phyloP scores from a whole-genome alignment of 371 early-diverging fungal species.

The Conidiobolus incongruus region DNA sequence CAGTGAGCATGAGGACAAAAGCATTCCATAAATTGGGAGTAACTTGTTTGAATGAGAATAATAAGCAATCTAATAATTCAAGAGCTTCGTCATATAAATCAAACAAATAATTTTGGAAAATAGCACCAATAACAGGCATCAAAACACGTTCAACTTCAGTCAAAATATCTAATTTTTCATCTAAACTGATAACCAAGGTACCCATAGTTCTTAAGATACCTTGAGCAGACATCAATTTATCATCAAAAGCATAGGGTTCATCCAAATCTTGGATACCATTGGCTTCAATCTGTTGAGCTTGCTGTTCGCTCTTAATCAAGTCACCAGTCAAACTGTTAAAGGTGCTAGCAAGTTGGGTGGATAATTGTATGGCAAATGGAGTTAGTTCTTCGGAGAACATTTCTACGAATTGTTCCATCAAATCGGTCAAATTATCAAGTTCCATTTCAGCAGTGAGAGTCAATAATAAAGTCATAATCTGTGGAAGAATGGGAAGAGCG shows the following conservation, averaged over 20 bases:
- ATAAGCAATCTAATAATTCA: constrained; percentile 68
- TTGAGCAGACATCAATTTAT: constrained; percentile 75
- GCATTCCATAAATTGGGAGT: constrained; percentile 66
- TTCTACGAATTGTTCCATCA: constrained; percentile 73
- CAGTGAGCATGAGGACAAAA: constrained; percentile 42
- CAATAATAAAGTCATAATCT: constrained; percentile 64
- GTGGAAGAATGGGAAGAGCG: constrained; percentile 46
- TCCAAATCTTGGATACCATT: constrained; percentile 17
- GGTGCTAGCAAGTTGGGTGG: constrained; percentile 53
- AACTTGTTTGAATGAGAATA: constrained; percentile 52
- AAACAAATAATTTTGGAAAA: constrained; percentile 29
- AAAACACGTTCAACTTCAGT: constrained; percentile 43
- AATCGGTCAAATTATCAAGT: constrained; percentile 59
- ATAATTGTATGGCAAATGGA: constrained; percentile 75
- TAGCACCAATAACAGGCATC: constrained; percentile 41
- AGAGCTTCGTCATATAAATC: constrained; percentile 71
- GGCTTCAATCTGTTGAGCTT: constrained; percentile 10
- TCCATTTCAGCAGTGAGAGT: constrained; percentile 72
- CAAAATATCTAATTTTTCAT: constrained; percentile 35
- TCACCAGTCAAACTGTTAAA: constrained; percentile 63
- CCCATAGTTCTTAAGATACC: constrained; percentile 79
- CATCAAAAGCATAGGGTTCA: constrained; percentile 31
- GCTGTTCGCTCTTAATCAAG: too few relatives aligned
- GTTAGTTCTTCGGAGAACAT: constrained; percentile 67
- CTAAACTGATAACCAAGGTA: constrained; percentile 48